Base-by-base conservation (phyloP, 2,329 filamentous ascomycete species). In the Trichoderma sp. region DNA sequence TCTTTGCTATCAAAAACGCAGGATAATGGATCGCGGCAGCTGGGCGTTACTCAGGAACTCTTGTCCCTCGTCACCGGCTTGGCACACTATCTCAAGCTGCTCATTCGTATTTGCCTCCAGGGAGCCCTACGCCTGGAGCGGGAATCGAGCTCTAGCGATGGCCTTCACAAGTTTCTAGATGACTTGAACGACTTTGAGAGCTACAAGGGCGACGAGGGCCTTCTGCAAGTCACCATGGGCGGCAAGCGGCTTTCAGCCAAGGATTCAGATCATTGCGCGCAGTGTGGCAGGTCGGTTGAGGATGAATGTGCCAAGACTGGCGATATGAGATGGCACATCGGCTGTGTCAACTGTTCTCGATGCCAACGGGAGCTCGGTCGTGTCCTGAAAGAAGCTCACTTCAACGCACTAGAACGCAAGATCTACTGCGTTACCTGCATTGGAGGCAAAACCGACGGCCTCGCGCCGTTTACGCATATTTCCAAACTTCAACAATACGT, bases 41-140 rank as follows among this genome's bases (percentile, higher is more conserved):
- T 98, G 50, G 95, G 95, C 52, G 95, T 99, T 35, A 99, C 95
- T 9, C 95, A 99, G 78, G 95, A 99, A 78, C 86, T 99, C n/a
- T 82, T 99, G n/a, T 97, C 94, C 7, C 86, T 99, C 8, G 95
- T 99, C 64, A 99, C 95, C 45, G 94, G 95, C 39, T 86, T 99
- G 61, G 95, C 95, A 19, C 95, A 99, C 79, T 99, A 99, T 76
- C 87, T 99, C 64, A 99, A 99, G 79, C 90, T 99, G 37, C 87
- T 99, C 69, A 99, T 99, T 74, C 89, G 95, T 59, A 99, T 99
- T 73, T 97, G 95, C 76, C 86, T 99, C 32, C 96, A 98, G 77
- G 95, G 94, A 35, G 91, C 95, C 7, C 83, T 99, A 56, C 94
- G 93, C 74, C 86, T 98, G 45, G 95, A 99, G 79, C 90, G 93